phyloP scores from a whole-genome alignment of 768 basidiomycete species.

The Psilocybe subaeruginosa region DNA sequence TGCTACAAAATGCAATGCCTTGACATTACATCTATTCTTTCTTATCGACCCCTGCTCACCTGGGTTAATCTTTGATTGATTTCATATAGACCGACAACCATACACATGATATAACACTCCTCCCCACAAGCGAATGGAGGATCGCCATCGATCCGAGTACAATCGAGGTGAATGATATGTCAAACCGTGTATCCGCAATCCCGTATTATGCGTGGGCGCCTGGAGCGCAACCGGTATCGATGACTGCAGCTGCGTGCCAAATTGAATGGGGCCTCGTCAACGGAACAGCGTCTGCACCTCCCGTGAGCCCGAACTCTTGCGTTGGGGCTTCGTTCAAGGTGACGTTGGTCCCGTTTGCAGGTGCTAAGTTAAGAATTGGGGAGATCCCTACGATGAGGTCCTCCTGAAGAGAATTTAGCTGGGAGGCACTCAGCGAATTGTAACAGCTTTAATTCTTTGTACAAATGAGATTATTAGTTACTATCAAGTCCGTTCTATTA shows the following conservation, averaged over 20 bases:
- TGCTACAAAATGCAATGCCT: background rate
- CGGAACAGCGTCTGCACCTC: constrained; percentile 39
- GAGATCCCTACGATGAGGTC: constrained; percentile 41
- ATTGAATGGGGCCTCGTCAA: constrained; percentile 37
- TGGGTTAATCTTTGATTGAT: background rate
- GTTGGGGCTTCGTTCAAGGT: constrained; percentile 32
- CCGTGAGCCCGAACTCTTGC: constrained; percentile 36
- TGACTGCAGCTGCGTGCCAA: constrained; percentile 40
- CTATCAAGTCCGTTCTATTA: background rate
- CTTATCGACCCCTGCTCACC: background rate
- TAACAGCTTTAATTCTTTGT: too few relatives aligned
- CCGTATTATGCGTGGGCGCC: constrained; percentile 45
- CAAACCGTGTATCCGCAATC: constrained; percentile 25
- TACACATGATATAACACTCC: constrained; percentile 39
- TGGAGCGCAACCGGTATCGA: constrained; percentile 38
- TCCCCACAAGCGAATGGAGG: constrained; percentile 40
- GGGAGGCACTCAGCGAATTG: background rate
- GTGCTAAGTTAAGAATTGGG: constrained; percentile 40
- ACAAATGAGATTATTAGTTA: background rate
- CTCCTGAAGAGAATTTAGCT: background rate
- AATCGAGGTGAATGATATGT: constrained; percentile 34
- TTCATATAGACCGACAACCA: constrained; percentile 37
- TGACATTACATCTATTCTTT: background rate
- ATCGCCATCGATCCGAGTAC: constrained; percentile 42
- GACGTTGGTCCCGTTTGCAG: constrained; percentile 42